Percentiles rank a stretch among this genome's conserved stretches.
Conservation (phyloP, 78 protist species). For the Ministeria vibrans region DNA sequence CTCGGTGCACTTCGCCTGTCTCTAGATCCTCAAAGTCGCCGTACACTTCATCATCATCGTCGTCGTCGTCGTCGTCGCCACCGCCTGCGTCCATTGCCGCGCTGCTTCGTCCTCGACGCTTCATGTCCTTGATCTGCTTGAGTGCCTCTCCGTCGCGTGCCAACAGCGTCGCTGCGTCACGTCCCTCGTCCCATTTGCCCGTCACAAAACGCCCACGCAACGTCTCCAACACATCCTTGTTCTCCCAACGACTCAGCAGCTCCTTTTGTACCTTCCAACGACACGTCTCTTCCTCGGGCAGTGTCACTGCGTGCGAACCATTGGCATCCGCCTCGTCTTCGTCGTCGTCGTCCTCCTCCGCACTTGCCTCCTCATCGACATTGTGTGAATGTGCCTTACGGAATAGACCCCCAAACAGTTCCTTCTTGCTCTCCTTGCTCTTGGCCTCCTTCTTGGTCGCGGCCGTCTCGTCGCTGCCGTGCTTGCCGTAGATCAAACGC, state of each 20-base stretch:
- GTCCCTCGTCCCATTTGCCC: conserved; percentile 45
- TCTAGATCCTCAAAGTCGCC: conserved; percentile 86
- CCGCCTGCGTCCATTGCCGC: background rate
- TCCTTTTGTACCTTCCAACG: too few relatives aligned
- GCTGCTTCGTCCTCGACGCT: too few relatives aligned
- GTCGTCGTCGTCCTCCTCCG: conserved; percentile 5
- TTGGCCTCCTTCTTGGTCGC: conserved; percentile 7
- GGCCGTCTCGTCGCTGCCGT: conserved; percentile 1
- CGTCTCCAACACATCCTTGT: background rate
- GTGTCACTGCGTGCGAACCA: too few relatives aligned
- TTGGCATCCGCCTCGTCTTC: too few relatives aligned
- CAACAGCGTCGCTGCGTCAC: conserved; percentile 9
- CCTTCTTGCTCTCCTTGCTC: conserved; percentile 18
- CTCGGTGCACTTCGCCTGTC: conserved; percentile 52
- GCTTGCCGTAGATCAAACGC: conserved; percentile 23
- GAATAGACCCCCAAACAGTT: too few relatives aligned
- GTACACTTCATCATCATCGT: conserved; percentile 33
- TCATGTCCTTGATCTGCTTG: too few relatives aligned
- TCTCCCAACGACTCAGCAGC: too few relatives aligned
- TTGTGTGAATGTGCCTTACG: too few relatives aligned
- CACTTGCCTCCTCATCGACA: background rate
- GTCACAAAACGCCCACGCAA: conserved; percentile 59
- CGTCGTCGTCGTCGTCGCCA: background rate
- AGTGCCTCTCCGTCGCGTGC: background rate
- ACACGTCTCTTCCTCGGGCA: too few relatives aligned